Base-by-base conservation (phyloP, 2,329 filamentous ascomycete genomes). In the Fusarium continuum region DNA sequence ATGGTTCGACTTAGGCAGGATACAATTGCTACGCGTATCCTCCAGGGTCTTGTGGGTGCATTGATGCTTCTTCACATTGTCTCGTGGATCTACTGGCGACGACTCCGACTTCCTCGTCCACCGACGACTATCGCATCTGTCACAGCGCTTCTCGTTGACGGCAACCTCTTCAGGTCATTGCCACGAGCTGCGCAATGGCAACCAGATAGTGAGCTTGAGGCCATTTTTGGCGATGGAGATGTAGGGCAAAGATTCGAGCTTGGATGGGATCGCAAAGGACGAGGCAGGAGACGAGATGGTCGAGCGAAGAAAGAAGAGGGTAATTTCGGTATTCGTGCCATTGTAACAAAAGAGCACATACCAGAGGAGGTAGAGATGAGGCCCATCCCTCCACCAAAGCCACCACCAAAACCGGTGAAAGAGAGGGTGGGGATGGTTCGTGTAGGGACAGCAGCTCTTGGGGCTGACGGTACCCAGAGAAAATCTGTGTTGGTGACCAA, bases 91-190 rank as follows among this genome's bases (percentile, higher is more conserved):
- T 66, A 69, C 3, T 67, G 69, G 8, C 69, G 65, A 4, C 65
- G 66, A 7, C 56, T 68, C 14, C 61, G 60, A 10, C 67, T 77
- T 11, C 75, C 77, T 14, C 67, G 72, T 2, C 62, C 69, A 8
- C 72, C 71, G 8, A 73, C 72, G 4, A 75, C 70, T 22, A 75
- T 79, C 44, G 77, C 76, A n/a, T 74, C 73, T n/a, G 55, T 74
- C 17, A 74, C 74, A 0, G 74, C 75, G 2, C 65, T 78, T 20
- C 68, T 79, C 4, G 75, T 71, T 1, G 77, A 77, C 22, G 77
- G 76, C 2, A 77, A 79, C 54, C 53, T 78, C 4, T 66, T 76
- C 29, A 61, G 36, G 28, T 51, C 64, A n/a, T 22, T 71, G 6
- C 69, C 69, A 1, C 65, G 61, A 6, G 68, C 52, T 3, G 69